Base-by-base conservation (phyloP, 2,329 filamentous ascomycete genomes). In the Nigrospora oryzae region DNA sequence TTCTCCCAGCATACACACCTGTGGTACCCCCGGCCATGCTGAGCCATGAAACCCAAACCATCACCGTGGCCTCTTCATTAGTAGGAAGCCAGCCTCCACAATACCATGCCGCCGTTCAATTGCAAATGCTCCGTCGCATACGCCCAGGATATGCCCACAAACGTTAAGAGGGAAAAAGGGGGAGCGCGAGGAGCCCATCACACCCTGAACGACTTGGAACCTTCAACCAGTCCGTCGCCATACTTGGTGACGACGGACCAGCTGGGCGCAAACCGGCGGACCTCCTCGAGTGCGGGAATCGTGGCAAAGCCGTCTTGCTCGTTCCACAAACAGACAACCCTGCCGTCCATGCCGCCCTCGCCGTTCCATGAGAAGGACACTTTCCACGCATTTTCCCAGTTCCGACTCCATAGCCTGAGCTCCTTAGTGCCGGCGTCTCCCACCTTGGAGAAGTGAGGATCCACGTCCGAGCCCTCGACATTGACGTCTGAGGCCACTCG, bases 291-390 rank as follows among this genome's bases (percentile, higher is more conserved):
- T n/a, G 40, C 40, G 11, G 40, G 40, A 7, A 42, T 42, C 10
- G 40, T 33, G 11, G 40, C 36, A 23, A 32, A 33, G 16, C 28
- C 40, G 10, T 42, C 40, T 12, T 42, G 40, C 8, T 42, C 40
- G 23, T 42, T 42, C 40, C 40, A 42, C 17, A 42, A 14, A n/a
- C 40, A 42, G 19, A 42, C 40, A 10, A 42, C 40, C 11, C 40
- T 33, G 23, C 40, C 40, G 12, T 36, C 40, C 40, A 42, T 42
- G 14, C 40, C 40, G 12, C 36, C 40, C 0, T 42, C 40, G 14
- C 40, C 40, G 5, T 36, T 42, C 40, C 40, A 42, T 4, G 40
- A 36, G 33, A 42, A 42, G 2, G 33, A 28, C 17, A 42, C 40
- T 13, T 42, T 33, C 40, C 40, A 42, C 2, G 23, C 32, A n/a